Base-by-base conservation (phyloP, 192 early-diverging fungal genomes). In the Bifiguratus adelaidae region DNA sequence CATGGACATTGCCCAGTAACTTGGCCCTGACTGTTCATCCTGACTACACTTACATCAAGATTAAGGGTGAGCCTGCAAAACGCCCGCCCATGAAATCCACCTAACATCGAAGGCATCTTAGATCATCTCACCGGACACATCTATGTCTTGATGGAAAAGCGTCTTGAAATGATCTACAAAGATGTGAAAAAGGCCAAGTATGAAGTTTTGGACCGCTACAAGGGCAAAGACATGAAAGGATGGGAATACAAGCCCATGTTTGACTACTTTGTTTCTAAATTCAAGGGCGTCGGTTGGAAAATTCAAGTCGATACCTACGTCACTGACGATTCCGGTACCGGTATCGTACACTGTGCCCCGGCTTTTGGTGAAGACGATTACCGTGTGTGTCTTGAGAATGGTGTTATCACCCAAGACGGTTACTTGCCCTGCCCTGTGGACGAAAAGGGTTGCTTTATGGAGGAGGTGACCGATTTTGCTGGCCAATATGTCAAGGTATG, bases 331-430 rank as follows among this genome's bases (percentile, higher is more conserved):
- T 76, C 73, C 44, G 96, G 96, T 79, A 99, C 96, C 6, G 96
- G 96, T 47, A 88, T 99, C 61, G 96, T 99, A 11, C 96, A 99
- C 68, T 83, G 88, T 47, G 85, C 96, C 20, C 96, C 96, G 9
- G 94, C 82, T 18, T 99, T 92, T 76, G 96, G 96, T 67, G 96
- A 97, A 65, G 96, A 99, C 75, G 96, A 99, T 81, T 89, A 86
- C 73, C 90, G 96, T 47, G 85, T 97, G 25, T 91, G 88, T 61
- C 52, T 86, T n/a, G 76, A 64, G 23, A 44, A 90, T 52, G 76
- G 75, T 20, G 80, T 97, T 49, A 80, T 97, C 47, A 74, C 78
- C 8, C 72, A 73, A 4, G 94, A 90, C 62, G 86, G 85, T 33
- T 78, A 78, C 48, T 56, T 95, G 25, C 92, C 93, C 8, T 93